These are phyloP conservation scores for Fusarium piperis DNA, from an alignment of 2,329 filamentous ascomycete genomes.

Conservation along the genomic window DNA sequence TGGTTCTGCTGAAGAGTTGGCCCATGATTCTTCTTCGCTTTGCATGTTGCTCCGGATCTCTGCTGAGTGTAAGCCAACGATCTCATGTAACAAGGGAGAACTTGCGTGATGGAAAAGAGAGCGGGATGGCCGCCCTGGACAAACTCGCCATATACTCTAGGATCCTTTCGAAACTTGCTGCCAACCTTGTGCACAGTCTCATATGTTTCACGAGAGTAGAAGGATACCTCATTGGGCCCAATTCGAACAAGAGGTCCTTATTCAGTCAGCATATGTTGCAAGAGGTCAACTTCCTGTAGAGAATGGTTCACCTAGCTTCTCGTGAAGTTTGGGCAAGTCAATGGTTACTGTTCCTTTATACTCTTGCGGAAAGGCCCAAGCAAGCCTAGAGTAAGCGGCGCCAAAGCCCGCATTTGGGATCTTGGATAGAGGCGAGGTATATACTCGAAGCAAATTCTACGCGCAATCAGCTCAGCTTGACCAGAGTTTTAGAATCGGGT, in stretches of 20 bases:
- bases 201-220: conserved; percentile 41
- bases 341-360: conserved; percentile 34
- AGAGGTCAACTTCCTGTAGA: fast-evolving
- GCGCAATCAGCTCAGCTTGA: background rate
- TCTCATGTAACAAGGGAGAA: background rate
- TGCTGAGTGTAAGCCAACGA: conserved; percentile 9
- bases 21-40: conserved; percentile 44
- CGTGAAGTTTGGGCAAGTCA: conserved; percentile 35
- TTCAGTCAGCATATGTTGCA: background rate
- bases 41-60: conserved; percentile 40
- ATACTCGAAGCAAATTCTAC: background rate
- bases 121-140: conserved; percentile 42
- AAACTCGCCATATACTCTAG: conserved; percentile 41
- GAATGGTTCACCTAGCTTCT: conserved; percentile 21
- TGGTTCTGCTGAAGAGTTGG: conserved; percentile 42
- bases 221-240: conserved; percentile 39
- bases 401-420: conserved; percentile 35
- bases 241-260: conserved; percentile 36
- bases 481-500: background rate
- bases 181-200: conserved; percentile 39
- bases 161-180: conserved; percentile 40
- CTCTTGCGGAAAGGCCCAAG: conserved; percentile 38
- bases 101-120: conserved; percentile 42
- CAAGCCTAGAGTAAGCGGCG: conserved; percentile 31
- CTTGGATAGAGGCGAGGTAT: conserved; percentile 20